Conservation (phyloP, 768 basidiomycete species). For the Exidia glandulosa region DNA sequence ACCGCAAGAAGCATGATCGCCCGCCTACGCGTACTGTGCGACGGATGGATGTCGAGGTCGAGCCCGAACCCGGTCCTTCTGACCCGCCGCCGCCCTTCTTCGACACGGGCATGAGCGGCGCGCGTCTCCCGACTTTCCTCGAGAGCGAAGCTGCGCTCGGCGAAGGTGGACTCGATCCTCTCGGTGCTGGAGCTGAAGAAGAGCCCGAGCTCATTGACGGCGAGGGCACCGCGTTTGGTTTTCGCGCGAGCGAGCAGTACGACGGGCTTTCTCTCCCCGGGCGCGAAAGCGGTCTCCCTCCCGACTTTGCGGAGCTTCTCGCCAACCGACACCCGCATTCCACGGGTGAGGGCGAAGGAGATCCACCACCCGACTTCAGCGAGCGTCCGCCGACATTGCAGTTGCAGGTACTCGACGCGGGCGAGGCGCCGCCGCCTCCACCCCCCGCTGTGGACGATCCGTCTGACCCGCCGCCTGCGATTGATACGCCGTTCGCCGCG, state of each 20-base stretch:
- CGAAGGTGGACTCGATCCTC: too few species aligned
- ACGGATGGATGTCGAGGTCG: conserved; percentile 50
- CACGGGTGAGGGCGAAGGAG: conserved; percentile 44
- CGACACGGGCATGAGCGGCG: conserved; percentile 16
- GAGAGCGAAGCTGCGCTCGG: conserved; percentile 51
- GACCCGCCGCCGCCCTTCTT: conserved; percentile 66
- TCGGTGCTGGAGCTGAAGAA: conserved; percentile 22
- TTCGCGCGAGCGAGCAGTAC: conserved; percentile 59
- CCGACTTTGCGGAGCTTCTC: conserved; percentile 44
- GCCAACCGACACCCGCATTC: too few species aligned
- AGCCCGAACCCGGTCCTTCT: conserved; percentile 65
- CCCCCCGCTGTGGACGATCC: conserved; percentile 80
- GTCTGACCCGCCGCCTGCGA: conserved; percentile 78
- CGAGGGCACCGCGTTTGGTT: conserved; percentile 73
- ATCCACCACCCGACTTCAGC: conserved; percentile 27
- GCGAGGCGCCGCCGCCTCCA: conserved; percentile 46
- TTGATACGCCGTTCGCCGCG: conserved; percentile 41
- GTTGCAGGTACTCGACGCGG: conserved; percentile 9
- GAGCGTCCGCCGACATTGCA: conserved; percentile 18
- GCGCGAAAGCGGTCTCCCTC: conserved; percentile 58
- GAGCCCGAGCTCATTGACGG: conserved; percentile 38
- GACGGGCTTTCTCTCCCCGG: conserved; percentile 64
- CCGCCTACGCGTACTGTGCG: conserved; percentile 65
- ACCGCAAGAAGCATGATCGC: conserved; percentile 80
- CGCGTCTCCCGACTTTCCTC: conserved; percentile 58